phyloP scores from a whole-genome alignment of 345 rosid species.

The Geranium rotundifolium region DNA sequence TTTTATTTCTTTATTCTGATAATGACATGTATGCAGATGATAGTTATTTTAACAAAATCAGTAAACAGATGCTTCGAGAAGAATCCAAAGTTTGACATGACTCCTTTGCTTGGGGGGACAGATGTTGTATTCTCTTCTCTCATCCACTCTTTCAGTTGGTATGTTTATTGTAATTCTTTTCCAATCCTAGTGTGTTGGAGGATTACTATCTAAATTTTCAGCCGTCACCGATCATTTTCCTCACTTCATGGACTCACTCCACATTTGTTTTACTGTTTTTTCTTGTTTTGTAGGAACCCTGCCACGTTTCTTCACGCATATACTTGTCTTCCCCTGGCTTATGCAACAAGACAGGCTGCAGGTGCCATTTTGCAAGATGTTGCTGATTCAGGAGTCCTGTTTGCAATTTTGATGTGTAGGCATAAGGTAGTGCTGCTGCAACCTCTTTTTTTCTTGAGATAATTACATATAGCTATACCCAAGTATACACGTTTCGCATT shows the following conservation, averaged over 20 bases:
- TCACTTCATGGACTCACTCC: neutral
- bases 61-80: conserved; percentile 92
- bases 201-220: neutral
- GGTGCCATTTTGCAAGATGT: conserved; percentile 20
- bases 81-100: conserved; percentile 97
- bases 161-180: conserved; percentile 23
- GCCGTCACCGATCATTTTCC: neutral
- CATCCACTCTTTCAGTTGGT: conserved; percentile 94
- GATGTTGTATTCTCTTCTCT: conserved; percentile 97
- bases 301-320: conserved; percentile 25
- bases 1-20: conserved; percentile 9
- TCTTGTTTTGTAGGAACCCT: conserved; percentile 12
- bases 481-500: too few relatives aligned
- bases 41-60: conserved; percentile 88
- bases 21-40: conserved; percentile 59
- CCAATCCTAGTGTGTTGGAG: neutral
- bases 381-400: conserved; percentile 21
- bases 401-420: conserved; percentile 24
- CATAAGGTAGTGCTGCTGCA: conserved; percentile 11
- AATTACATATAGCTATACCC: too few relatives aligned
- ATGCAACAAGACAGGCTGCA: conserved; percentile 23
- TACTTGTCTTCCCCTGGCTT: conserved; percentile 24
- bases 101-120: conserved; percentile 97
- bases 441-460: neutral
- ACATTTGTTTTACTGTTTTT: too few relatives aligned